Conservation (phyloP, 768 basidiomycete species). For the Hysterangium stoloniferum region DNA sequence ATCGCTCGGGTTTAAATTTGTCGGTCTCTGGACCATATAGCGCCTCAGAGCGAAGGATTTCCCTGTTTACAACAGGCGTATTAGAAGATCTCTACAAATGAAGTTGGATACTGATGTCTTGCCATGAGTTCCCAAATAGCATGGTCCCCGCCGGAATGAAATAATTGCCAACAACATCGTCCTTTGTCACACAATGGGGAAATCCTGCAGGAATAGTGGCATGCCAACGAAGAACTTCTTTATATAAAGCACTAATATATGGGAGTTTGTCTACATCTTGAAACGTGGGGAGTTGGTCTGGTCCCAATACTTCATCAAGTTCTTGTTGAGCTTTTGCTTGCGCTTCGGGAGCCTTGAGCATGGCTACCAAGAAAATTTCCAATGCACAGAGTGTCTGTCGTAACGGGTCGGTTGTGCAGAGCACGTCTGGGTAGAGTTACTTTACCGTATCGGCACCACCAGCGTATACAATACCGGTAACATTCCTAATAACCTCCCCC, state of each 20-base stretch:
- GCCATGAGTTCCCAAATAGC: background rate
- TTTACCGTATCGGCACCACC: constrained; percentile 35
- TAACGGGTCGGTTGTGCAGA: too few relatives aligned
- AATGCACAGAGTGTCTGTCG: too few relatives aligned
- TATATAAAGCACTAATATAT: constrained; percentile 16
- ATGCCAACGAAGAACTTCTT: constrained; percentile 8
- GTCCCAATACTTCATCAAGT: constrained; percentile 30
- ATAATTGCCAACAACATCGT: background rate
- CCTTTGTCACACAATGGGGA: background rate
- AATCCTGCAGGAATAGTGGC: background rate
- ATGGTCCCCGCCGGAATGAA: background rate
- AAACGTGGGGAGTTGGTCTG: constrained; percentile 21
- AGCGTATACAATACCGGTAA: constrained; percentile 8
- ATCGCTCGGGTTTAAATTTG: constrained; percentile 9
- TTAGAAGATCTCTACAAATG: too few relatives aligned
- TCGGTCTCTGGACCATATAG: background rate
- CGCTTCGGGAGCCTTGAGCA: constrained; percentile 25
- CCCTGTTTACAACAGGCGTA: too few relatives aligned
- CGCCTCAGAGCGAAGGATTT: background rate
- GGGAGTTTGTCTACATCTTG: constrained; percentile 19
- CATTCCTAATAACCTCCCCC: constrained; percentile 14
- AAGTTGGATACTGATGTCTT: too few relatives aligned
- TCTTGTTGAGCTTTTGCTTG: constrained; percentile 28
- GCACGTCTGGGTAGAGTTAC: background rate
- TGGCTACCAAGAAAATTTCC: constrained; percentile 24